These are phyloP conservation scores for Candida anglica DNA, from an alignment of 805 yeast species.

Conservation along the genomic window DNA sequence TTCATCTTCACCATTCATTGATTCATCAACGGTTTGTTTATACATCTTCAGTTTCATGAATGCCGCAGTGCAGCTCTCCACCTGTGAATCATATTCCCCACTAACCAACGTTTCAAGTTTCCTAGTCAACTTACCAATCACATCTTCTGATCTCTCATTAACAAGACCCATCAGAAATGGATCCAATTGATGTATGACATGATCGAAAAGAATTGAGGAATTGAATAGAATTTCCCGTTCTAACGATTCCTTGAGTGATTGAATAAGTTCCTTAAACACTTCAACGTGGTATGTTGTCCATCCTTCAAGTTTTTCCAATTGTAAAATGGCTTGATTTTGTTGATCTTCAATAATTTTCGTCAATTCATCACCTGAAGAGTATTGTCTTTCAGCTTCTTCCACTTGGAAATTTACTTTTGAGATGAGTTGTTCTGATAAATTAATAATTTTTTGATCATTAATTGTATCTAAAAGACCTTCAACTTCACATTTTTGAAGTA, in stretches of 20 bases:
- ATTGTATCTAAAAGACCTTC: constrained; percentile 11
- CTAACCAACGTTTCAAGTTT: constrained; percentile 19
- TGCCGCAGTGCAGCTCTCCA: constrained; percentile 24
- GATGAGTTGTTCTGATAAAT: constrained; percentile 28
- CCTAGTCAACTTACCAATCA: not conserved
- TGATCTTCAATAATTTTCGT: constrained; percentile 49
- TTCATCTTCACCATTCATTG: not conserved
- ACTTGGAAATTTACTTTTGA: constrained; percentile 42
- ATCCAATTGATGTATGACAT: constrained; percentile 26
- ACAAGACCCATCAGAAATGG: constrained; percentile 7
- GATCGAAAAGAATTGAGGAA: constrained; percentile 55
- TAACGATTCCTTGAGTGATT: constrained; percentile 41
- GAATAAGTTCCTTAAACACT: constrained; percentile 37
- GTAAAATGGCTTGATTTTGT: constrained; percentile 40
- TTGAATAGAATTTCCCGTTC: constrained; percentile 53
- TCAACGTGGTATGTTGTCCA: constrained; percentile 50
- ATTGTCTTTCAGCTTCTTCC: constrained; percentile 47
- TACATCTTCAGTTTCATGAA: constrained; percentile 22
- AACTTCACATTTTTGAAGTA: constrained; percentile 42
- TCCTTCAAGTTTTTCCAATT: constrained; percentile 48
- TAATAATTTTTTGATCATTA: constrained; percentile 10
- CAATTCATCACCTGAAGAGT: constrained; percentile 45
- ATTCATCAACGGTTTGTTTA: constrained; percentile 7
- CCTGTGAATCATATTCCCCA: constrained; percentile 32
- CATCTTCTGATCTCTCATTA: not conserved